These are phyloP conservation scores for Epichloe festucae DNA, from an alignment of 2,329 filamentous ascomycete genomes.

Conservation along the genomic window DNA sequence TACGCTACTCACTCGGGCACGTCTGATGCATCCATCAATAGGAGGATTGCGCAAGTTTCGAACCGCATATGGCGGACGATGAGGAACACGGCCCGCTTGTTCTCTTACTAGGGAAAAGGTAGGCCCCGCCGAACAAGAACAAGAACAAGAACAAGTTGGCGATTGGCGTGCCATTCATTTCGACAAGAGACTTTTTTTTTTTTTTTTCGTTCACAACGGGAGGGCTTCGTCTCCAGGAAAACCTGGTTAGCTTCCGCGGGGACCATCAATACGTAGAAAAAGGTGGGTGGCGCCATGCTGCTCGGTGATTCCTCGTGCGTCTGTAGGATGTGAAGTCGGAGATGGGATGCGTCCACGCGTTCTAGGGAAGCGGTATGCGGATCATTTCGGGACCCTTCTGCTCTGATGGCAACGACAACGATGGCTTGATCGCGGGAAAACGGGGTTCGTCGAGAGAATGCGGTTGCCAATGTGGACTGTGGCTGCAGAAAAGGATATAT, in stretches of 20 bases:
- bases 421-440: not conserved
- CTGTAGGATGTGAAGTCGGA: not conserved
- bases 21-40: too few species aligned
- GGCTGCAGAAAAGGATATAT: too few species aligned
- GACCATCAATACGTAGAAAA: not conserved
- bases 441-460: not conserved
- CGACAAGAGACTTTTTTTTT: not conserved
- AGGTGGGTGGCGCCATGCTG: not conserved
- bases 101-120: not conserved
- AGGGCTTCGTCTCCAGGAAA: slow-evolving; percentile 4
- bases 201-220: not conserved
- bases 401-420: not conserved
- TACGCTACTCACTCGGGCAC: not conserved
- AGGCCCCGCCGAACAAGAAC: too few species aligned
- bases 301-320: not conserved
- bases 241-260: slow-evolving; percentile 1
- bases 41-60: not conserved
- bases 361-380: not conserved
- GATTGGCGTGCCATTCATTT: not conserved
- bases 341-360: not conserved
- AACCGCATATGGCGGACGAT: not conserved
- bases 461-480: not conserved
- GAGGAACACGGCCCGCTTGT: not conserved
- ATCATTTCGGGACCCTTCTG: not conserved
- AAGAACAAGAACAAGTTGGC: too few species aligned